Percentiles rank a stretch among this genome's conserved stretches.
Evolutionary conservation across 2,329 filamentous ascomycete genomes (phyloP).

Genomic region (Neurospora sp.): DNA sequence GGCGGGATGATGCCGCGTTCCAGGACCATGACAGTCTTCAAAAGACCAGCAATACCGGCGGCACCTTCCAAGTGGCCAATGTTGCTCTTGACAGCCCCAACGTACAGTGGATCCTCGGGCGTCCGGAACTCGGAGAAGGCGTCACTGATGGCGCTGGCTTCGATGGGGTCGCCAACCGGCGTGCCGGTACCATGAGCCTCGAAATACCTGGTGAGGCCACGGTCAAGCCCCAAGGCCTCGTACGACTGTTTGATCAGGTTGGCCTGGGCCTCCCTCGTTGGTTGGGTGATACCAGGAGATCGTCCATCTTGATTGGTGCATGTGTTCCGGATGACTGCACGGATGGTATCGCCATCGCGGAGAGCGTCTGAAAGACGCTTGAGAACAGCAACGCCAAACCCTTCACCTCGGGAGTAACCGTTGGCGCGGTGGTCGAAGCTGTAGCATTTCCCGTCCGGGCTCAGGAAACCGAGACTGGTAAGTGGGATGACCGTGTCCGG

Average conservation of each 20-base stretch:
- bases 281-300: conserved; percentile 22
- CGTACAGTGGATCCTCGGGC: background rate
- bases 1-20: conserved; percentile 14
- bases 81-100: conserved; percentile 14
- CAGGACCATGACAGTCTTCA: conserved; percentile 13
- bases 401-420: conserved; percentile 45
- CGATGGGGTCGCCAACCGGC: conserved; percentile 22
- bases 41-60: conserved; percentile 11
- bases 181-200: conserved; percentile 33
- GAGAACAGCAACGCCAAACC: conserved; percentile 37
- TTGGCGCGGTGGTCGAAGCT: conserved; percentile 24
- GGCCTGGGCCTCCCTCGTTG: conserved; percentile 22
- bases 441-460: conserved; percentile 7
- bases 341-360: conserved; percentile 27
- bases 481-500: conserved; percentile 1
- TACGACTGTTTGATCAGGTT: conserved; percentile 22
- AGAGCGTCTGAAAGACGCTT: conserved; percentile 41
- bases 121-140: conserved; percentile 20
- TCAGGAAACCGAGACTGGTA: conserved; percentile 3
- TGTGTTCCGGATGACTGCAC: conserved; percentile 25
- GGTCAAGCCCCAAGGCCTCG: background rate
- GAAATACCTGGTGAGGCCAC: conserved; percentile 21
- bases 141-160: conserved; percentile 25
- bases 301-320: conserved; percentile 22
- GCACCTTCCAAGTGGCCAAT: conserved; percentile 16